Conservation (phyloP, 805 yeast genomes). For the Saturnispora saitoi region DNA sequence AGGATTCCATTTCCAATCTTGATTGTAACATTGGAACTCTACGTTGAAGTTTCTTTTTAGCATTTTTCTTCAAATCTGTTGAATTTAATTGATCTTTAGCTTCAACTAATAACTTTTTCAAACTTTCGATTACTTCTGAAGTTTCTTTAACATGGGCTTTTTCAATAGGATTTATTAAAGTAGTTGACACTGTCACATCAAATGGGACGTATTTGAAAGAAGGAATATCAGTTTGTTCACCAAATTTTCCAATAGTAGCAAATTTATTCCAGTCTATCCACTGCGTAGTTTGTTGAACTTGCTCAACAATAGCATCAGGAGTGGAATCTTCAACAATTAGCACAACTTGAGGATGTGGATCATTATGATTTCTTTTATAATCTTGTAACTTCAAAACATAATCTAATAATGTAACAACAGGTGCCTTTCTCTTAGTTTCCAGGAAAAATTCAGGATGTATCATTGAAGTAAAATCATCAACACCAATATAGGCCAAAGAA, state of each 20-base stretch:
- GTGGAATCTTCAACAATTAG: constrained; percentile 21
- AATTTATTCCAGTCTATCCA: constrained; percentile 34
- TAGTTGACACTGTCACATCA: constrained; percentile 20
- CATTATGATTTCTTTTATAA: constrained; percentile 24
- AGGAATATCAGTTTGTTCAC: constrained; percentile 18
- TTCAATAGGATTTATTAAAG: constrained; percentile 18
- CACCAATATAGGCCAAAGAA: constrained; percentile 23
- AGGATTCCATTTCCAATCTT: background rate
- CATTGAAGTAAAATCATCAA: constrained; percentile 30
- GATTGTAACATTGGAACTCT: constrained; percentile 5
- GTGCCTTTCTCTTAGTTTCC: constrained; percentile 18
- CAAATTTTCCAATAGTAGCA: constrained; percentile 23
- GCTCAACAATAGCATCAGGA: constrained; percentile 41
- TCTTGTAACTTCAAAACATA: constrained; percentile 28
- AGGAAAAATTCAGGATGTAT: constrained; percentile 16
- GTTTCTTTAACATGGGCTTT: background rate
- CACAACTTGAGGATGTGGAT: constrained; percentile 26
- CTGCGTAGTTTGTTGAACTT: constrained; percentile 42
- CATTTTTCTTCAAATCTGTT: constrained; percentile 4
- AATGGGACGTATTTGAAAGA: constrained; percentile 15
- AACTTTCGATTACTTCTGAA: background rate
- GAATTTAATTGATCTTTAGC: background rate
- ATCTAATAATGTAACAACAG: constrained; percentile 26
- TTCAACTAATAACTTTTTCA: constrained; percentile 2
- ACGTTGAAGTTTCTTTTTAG: constrained; percentile 14